phyloP scores from a whole-genome alignment of 1,284 basidiomycete species.

The Cryptococcus sp. region DNA sequence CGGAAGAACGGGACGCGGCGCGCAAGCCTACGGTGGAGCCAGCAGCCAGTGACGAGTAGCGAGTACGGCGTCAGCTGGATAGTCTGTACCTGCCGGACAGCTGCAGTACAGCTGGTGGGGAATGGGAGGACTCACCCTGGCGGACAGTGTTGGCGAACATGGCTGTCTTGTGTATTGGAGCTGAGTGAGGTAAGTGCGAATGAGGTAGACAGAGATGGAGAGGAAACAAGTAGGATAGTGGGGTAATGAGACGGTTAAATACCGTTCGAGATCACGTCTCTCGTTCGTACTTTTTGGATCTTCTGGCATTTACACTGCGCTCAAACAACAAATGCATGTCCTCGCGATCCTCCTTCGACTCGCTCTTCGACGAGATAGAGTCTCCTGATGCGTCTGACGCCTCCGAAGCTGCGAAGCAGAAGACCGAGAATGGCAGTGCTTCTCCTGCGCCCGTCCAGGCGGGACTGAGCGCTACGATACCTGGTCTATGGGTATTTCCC shows the following conservation, averaged over 20 bases:
- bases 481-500: constrained; percentile 39
- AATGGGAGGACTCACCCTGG: constrained; percentile 25
- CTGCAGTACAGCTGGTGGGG: too few species aligned
- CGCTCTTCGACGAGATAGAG: constrained; percentile 18
- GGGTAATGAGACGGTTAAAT: neutral
- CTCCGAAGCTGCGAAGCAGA: neutral
- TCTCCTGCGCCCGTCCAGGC: constrained; percentile 4
- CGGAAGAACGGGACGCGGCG: constrained; percentile 47
- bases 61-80: neutral
- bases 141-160: constrained; percentile 49
- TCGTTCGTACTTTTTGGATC: neutral
- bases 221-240: neutral
- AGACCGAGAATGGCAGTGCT: neutral
- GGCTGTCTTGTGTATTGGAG: constrained; percentile 5
- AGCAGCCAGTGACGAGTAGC: neutral
- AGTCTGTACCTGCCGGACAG: too few species aligned
- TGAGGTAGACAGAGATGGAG: neutral
- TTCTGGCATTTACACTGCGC: neutral
- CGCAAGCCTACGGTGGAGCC: constrained; percentile 37
- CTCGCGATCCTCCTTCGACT: constrained; percentile 13
- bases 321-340: neutral
- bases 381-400: neutral
- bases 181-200: neutral
- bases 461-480: constrained; percentile 22
- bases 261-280: neutral